Conservation (phyloP, 352 stramenopile species). For the Pythium myriotylum region DNA sequence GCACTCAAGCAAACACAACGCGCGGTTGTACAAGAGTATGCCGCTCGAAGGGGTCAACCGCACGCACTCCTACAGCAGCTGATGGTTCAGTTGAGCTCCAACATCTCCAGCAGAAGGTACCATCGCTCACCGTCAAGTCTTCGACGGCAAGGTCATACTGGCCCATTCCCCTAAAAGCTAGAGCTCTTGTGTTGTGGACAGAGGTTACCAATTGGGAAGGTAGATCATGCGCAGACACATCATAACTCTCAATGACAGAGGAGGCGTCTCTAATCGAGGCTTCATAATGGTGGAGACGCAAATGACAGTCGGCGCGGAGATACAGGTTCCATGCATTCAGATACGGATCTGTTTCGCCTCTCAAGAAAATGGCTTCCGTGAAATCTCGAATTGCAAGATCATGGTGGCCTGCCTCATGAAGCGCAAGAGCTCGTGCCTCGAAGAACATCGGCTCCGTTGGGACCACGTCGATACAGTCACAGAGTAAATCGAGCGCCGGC, state of each 20-base stretch:
- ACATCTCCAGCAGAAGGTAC: neutral
- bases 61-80: conserved; percentile 40
- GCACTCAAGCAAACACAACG: conserved; percentile 63
- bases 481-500: conserved; percentile 47
- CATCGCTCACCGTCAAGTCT: conserved; percentile 53
- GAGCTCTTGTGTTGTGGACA: conserved; percentile 54
- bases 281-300: conserved; percentile 48
- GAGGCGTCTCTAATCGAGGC: conserved; percentile 52
- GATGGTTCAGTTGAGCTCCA: too few species aligned
- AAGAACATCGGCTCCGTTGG: conserved; percentile 62
- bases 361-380: conserved; percentile 31
- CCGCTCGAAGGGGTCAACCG: conserved; percentile 44
- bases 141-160: conserved; percentile 56
- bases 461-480: conserved; percentile 53
- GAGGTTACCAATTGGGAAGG: conserved; percentile 33
- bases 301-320: conserved; percentile 46
- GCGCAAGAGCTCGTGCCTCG: conserved; percentile 51
- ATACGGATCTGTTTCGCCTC: neutral
- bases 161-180: conserved; percentile 56
- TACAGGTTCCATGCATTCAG: conserved; percentile 32
- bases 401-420: conserved; percentile 59
- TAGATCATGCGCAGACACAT: neutral
- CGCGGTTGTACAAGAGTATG: conserved; percentile 70
- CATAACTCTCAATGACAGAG: conserved; percentile 2
- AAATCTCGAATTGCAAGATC: conserved; percentile 61